These are phyloP conservation scores for Fraxinus platypoda DNA, from an alignment of 305 asterid species.

Conservation along the genomic window DNA sequence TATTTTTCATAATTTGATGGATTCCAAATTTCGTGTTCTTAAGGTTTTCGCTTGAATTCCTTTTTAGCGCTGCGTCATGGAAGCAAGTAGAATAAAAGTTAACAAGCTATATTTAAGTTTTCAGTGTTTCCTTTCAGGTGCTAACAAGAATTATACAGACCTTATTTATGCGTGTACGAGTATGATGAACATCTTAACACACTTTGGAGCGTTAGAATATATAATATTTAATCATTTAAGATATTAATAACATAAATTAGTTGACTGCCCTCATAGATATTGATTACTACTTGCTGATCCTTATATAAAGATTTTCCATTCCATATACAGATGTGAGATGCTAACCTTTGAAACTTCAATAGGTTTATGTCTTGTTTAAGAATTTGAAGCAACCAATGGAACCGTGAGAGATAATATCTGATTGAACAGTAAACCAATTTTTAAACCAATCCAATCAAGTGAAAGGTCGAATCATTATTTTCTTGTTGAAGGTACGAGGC, in stretches of 20 bases:
- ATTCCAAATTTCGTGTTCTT: not conserved
- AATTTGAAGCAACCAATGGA: not conserved
- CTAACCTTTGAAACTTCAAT: not conserved
- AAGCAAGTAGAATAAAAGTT: not conserved
- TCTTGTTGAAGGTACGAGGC: not conserved
- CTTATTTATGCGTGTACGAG: not conserved
- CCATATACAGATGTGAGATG: not conserved
- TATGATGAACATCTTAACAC: not conserved
- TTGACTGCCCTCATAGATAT: not conserved
- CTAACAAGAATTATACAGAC: not conserved
- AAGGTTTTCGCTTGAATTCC: not conserved
- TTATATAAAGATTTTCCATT: not conserved
- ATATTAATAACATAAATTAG: not conserved
- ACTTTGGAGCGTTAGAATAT: not conserved
- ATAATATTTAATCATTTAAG: not conserved
- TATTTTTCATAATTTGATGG: not conserved
- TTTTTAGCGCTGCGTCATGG: not conserved
- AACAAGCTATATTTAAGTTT: not conserved
- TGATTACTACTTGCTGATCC: not conserved
- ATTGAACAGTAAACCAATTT: not conserved
- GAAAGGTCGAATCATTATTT: not conserved
- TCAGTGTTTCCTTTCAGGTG: not conserved
- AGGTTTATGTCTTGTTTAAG: not conserved
- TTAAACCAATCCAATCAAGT: not conserved
- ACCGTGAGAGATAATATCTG: not conserved